phyloP scores from a whole-genome alignment of 306 rosid species.

The Vigna radiata region DNA sequence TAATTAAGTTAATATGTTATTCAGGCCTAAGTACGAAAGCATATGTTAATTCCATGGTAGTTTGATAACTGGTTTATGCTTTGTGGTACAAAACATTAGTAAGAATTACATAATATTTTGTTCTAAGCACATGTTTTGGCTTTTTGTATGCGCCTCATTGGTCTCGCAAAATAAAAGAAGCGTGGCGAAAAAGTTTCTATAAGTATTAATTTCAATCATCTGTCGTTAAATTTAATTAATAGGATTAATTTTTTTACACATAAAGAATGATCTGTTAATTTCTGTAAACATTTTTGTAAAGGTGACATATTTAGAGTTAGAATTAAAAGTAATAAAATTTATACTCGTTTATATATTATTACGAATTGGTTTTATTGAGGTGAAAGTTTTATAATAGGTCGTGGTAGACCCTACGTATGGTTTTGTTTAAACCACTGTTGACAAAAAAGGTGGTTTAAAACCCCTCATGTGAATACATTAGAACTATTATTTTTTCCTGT shows the following conservation, averaged over 20 bases:
- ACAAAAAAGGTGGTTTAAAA: conserved; percentile 53
- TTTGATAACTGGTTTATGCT: neutral
- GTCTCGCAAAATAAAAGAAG: conserved; percentile 40
- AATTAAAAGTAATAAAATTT: too few relatives aligned
- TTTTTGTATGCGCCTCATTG: conserved; percentile 35
- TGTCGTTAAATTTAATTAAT: too few relatives aligned
- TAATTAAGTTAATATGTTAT: conserved; percentile 20
- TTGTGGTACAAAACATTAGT: conserved; percentile 3
- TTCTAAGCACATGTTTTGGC: conserved; percentile 44
- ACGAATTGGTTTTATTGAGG: too few relatives aligned
- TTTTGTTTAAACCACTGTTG: conserved; percentile 42
- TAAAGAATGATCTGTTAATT: too few relatives aligned
- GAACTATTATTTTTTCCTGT: conserved; percentile 24
- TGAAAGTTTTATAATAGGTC: too few relatives aligned
- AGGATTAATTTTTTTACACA: too few relatives aligned
- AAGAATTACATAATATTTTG: conserved; percentile 34
- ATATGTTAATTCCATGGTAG: conserved; percentile 5
- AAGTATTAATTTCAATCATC: too few relatives aligned
- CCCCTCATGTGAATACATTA: conserved; percentile 49
- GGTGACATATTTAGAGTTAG: too few relatives aligned
- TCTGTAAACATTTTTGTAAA: too few relatives aligned
- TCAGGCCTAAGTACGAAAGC: neutral
- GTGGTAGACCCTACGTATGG: conserved; percentile 46
- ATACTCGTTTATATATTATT: too few relatives aligned
- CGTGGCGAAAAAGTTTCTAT: too few relatives aligned